Percentiles rank a stretch among this genome's conserved stretches.
Evolutionary conservation across 2,329 filamentous ascomycete genomes (phyloP).

Genomic region (Ascochyta clinopodiicola): DNA sequence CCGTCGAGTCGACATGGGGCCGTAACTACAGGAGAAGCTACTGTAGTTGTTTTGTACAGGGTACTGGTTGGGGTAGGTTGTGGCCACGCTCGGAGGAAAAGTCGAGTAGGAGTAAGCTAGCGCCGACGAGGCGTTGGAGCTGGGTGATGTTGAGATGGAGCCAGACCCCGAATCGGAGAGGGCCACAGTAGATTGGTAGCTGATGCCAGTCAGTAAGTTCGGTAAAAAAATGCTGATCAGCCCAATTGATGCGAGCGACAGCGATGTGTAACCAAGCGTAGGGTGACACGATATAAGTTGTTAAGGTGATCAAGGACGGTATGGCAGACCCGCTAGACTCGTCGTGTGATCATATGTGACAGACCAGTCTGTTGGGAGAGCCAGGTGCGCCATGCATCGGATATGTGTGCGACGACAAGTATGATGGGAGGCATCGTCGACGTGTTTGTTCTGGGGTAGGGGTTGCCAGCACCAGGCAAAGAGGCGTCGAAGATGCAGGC

Average conservation of each 20-base stretch:
- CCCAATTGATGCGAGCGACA: constrained; percentile 42
- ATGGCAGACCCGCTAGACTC: constrained; percentile 47
- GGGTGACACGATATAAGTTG: constrained; percentile 51
- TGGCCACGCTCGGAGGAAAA: constrained; percentile 40
- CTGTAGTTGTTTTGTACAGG: constrained; percentile 46
- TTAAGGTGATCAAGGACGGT: constrained; percentile 45
- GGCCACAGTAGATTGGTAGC: constrained; percentile 58
- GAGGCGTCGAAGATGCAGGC: constrained; percentile 46
- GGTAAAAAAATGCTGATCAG: constrained; percentile 39
- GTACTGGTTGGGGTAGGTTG: constrained; percentile 45
- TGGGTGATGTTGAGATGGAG: constrained; percentile 60
- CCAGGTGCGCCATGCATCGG: constrained; percentile 47
- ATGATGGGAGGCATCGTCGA: constrained; percentile 46
- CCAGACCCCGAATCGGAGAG: constrained; percentile 64
- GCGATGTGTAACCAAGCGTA: constrained; percentile 48
- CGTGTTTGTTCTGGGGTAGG: constrained; percentile 51
- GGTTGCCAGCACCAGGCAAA: constrained; percentile 46
- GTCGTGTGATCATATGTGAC: constrained; percentile 56
- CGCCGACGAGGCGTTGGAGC: constrained; percentile 57
- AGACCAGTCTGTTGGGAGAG: constrained; percentile 48
- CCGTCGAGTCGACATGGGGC: constrained; percentile 50
- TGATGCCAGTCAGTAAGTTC: constrained; percentile 49
- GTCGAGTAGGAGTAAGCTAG: constrained; percentile 53
- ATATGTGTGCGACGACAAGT: constrained; percentile 47
- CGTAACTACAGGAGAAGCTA: constrained; percentile 46